These are phyloP conservation scores for Pseudognaphalium luteoalbum DNA, from an alignment of 129 eudicot genomes.

Conservation along the genomic window DNA sequence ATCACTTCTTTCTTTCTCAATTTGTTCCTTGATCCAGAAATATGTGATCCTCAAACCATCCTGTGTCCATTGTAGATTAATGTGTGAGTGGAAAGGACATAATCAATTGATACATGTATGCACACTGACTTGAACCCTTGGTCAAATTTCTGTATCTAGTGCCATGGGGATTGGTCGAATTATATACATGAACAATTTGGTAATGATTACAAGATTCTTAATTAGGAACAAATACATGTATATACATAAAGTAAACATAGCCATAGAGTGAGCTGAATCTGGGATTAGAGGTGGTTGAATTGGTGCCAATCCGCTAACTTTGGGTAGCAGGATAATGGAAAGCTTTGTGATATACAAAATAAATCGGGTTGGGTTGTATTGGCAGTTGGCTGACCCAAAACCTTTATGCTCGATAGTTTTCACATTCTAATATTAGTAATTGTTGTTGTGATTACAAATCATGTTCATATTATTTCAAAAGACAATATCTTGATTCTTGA, in stretches of 20 bases:
- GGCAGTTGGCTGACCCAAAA: not conserved
- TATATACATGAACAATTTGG: not conserved
- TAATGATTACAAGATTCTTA: not conserved
- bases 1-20: conserved; percentile 75
- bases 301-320: not conserved
- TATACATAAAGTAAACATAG: not conserved
- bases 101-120: not conserved
- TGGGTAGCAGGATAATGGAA: not conserved
- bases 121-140: not conserved
- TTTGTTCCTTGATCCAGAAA: conserved; percentile 97
- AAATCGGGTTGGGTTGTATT: not conserved
- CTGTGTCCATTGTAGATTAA: conserved; percentile 35
- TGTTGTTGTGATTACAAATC: not conserved
- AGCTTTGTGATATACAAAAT: not conserved
- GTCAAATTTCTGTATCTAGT: not conserved
- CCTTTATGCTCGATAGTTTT: not conserved
- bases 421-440: not conserved
- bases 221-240: not conserved
- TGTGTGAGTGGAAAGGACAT: conserved; percentile 8
- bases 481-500: not conserved
- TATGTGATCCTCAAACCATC: conserved; percentile 95
- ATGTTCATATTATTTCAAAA: too few species aligned
- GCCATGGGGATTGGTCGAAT: not conserved
- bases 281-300: not conserved
- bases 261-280: not conserved